Evolutionary conservation across 2,329 filamentous ascomycete genomes (phyloP).

Genomic region (Aureobasidium mangrovei): DNA sequence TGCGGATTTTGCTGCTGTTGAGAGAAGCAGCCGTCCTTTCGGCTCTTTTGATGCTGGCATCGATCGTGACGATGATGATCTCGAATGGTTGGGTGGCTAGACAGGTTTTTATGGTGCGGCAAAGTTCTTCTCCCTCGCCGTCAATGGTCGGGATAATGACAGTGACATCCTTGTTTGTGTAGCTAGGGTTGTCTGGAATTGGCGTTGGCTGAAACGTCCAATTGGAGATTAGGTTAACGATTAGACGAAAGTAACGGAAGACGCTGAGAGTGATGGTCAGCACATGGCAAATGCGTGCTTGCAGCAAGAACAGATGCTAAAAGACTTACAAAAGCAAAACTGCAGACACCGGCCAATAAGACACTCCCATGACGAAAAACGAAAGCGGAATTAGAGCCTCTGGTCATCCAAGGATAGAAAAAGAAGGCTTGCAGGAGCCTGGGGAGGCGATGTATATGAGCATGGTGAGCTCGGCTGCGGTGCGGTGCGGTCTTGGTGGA

Average conservation of each 20-base stretch:
- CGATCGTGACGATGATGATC: conserved; percentile 79
- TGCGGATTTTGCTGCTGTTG: conserved; percentile 56
- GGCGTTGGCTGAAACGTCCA: conserved; percentile 81
- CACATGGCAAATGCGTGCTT: not conserved
- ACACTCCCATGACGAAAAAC: conserved; percentile 17
- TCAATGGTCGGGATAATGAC: conserved; percentile 92
- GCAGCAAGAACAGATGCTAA: not conserved
- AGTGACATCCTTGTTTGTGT: conserved; percentile 76
- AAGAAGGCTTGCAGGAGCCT: conserved; percentile 2
- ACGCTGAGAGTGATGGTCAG: conserved; percentile 46
- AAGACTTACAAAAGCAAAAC: conserved; percentile 17
- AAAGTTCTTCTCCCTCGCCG: conserved; percentile 73
- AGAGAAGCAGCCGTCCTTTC: conserved; percentile 46
- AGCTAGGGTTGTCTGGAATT: conserved; percentile 69
- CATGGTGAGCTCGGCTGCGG: conserved; percentile 11
- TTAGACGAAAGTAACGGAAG: conserved; percentile 76
- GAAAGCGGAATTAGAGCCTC: conserved; percentile 13
- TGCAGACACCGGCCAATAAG: conserved; percentile 16
- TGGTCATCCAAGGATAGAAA: not conserved
- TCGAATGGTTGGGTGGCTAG: conserved; percentile 60
- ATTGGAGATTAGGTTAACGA: conserved; percentile 78
- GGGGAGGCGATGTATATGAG: conserved; percentile 10
- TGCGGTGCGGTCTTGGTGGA: conserved; percentile 6
- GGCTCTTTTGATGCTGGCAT: conserved; percentile 58
- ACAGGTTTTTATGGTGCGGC: conserved; percentile 70